Evolutionary conservation across 352 stramenopile genomes (phyloP).

Genomic region (Globisporangium alternatum): DNA sequence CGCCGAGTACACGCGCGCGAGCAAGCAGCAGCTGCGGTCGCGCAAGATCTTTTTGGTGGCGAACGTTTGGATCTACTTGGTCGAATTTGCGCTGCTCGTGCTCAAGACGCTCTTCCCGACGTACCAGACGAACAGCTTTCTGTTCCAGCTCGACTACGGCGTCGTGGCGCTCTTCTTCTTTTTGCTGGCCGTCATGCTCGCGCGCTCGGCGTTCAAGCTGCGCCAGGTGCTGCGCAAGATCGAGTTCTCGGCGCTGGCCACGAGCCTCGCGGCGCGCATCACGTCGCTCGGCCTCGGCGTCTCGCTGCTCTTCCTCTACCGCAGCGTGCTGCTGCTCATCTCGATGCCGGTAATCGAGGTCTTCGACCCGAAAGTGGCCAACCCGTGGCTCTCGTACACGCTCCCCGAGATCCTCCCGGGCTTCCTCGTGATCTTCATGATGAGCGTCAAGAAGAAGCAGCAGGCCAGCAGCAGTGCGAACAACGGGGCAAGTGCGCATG

Average conservation of each 20-base stretch:
- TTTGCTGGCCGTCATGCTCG: slow-evolving; percentile 63
- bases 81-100: slow-evolving; percentile 66
- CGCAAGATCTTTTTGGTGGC: slow-evolving; percentile 72
- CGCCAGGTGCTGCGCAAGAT: slow-evolving; percentile 62
- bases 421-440: slow-evolving; percentile 74
- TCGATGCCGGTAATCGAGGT: slow-evolving; percentile 66
- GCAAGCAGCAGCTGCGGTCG: slow-evolving; percentile 41
- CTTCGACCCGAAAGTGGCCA: slow-evolving; percentile 67
- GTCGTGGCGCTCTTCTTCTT: slow-evolving; percentile 79
- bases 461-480: slow-evolving; percentile 10
- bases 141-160: slow-evolving; percentile 72
- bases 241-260: slow-evolving; percentile 67
- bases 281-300: slow-evolving; percentile 54
- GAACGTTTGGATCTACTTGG: slow-evolving; percentile 82
- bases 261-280: slow-evolving; percentile 47
- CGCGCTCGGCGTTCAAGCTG: slow-evolving; percentile 47
- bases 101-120: slow-evolving; percentile 68
- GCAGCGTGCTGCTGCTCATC: slow-evolving; percentile 58
- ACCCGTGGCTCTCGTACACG: slow-evolving; percentile 77
- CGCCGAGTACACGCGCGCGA: slow-evolving; percentile 60
- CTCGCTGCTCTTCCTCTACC: slow-evolving; percentile 58
- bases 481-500: neutral
- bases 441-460: slow-evolving; percentile 57
- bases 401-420: slow-evolving; percentile 69
- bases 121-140: slow-evolving; percentile 36